A percentile compares a stretch with the other conserved stretches of the same genome.
Evolutionary conservation across 2,329 filamentous ascomycete genomes (phyloP).

Genomic region (Elsinoe batatas): DNA sequence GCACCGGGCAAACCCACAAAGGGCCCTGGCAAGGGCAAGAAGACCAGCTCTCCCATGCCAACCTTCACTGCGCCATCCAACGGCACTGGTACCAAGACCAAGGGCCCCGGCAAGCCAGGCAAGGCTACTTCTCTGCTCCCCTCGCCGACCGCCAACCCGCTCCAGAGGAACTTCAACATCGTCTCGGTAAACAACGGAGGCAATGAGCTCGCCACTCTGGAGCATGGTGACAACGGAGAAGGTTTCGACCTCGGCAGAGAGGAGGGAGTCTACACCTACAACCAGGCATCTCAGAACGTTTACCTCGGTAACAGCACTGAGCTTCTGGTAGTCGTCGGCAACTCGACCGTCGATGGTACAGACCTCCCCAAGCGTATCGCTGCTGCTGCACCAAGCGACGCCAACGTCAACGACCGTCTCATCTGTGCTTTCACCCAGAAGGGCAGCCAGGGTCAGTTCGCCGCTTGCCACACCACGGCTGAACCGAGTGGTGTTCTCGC

Average conservation of each 20-base stretch:
- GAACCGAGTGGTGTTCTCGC: background rate
- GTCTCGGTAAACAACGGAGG: background rate
- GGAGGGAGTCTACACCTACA: background rate
- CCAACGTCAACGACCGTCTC: background rate
- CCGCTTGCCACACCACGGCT: background rate
- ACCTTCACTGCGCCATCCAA: background rate
- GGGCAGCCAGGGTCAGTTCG: background rate
- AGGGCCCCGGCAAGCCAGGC: background rate
- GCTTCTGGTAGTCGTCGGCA: background rate
- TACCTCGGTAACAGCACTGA: background rate
- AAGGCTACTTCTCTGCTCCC: background rate
- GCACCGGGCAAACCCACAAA: background rate
- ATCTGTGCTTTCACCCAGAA: constrained; percentile 5
- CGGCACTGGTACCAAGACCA: background rate
- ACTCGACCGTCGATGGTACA: background rate
- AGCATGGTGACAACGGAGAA: background rate
- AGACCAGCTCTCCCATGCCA: background rate
- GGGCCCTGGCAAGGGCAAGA: background rate
- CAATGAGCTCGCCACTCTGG: background rate
- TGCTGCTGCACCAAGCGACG: background rate
- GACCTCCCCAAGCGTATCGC: constrained; percentile 1
- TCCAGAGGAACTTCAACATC: background rate
- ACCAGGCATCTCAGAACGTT: background rate
- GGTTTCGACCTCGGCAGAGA: background rate
- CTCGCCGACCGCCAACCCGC: background rate